Evolutionary conservation across 352 stramenopile genomes (phyloP).

Genomic region (Phytophthora kernoviae): DNA sequence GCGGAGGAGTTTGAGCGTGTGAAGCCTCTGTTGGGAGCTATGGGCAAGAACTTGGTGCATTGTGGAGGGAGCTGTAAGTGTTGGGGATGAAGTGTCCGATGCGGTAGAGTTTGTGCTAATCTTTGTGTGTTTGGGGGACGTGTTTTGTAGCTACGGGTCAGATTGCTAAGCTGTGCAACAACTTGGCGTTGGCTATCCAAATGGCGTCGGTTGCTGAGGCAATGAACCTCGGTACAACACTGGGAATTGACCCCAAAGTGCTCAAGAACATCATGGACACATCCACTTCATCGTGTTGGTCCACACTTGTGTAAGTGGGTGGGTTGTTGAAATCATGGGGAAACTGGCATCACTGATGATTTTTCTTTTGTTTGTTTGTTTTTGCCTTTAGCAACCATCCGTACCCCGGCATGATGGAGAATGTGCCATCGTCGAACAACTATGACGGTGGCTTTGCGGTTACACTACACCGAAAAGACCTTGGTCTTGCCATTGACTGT

Average conservation of each 20-base stretch:
- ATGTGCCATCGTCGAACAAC: constrained; percentile 86
- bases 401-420: constrained; percentile 92
- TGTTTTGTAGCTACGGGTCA: constrained; percentile 53
- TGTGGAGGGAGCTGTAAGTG: constrained; percentile 90
- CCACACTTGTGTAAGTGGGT: constrained; percentile 88
- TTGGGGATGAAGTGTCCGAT: constrained; percentile 14
- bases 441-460: constrained; percentile 92
- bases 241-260: constrained; percentile 95
- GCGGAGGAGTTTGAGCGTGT: constrained; percentile 64
- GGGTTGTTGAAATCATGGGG: not conserved
- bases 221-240: constrained; percentile 94
- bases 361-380: too few relatives aligned
- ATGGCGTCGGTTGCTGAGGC: constrained; percentile 97
- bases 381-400: constrained; percentile 85
- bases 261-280: constrained; percentile 97
- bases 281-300: constrained; percentile 97
- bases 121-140: constrained; percentile 25
- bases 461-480: constrained; percentile 96
- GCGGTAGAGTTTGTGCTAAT: constrained; percentile 1
- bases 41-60: constrained; percentile 95
- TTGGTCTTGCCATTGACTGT: constrained; percentile 93
- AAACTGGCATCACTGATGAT: constrained; percentile 3
- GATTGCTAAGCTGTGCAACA: constrained; percentile 98
- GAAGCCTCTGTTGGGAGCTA: constrained; percentile 86
- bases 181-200: constrained; percentile 96